Base-by-base conservation (phyloP, 208 protist genomes). In the Endotrypanum monterogeii region DNA sequence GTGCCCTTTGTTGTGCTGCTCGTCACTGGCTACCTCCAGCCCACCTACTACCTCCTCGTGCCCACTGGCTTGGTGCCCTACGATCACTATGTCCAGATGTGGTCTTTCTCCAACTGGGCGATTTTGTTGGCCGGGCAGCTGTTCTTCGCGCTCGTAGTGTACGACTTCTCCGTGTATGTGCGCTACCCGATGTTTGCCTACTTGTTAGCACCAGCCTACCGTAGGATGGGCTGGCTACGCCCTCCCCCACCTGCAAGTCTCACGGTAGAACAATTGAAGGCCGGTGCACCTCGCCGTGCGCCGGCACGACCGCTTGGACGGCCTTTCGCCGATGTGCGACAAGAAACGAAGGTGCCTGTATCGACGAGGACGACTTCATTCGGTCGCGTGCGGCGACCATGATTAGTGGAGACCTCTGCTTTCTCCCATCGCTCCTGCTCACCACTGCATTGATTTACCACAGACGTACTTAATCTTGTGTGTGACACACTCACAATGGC, bases 31-130 rank as follows among this genome's bases (percentile, higher is more conserved):
- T 60, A 71, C n/a, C 66, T 93, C 67, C 79, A 88, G 63, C 91
- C 91, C n/a, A 93, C 81, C 28, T 93, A 93, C 73, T 95, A 95
- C 58, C 32, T 89, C 2, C 60, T 93, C 20, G 91, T 95, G 25
- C 77, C 85, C 18, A 89, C 87, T 1, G 71, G 77, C 0, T 66
- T 93, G n/a, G 60, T 95, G 28, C 80, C 85, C 3, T 71, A 60
- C 46, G 86, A 95, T 32, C 84, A 87, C 69, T 95, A 91, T 67
- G 74, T 82, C 32, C 66, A 80, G 28, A 93, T 93, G 84, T 93
- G 89, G 89, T 79, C 89, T 35, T 89, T 92, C 58, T 81, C 85
- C 1, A 71, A 93, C 71, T 89, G 80, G 75, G 79, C 71, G 23
- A 75, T 92, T 44, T 83, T 90, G 23, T 67, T 93, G 20, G 80